A percentile compares a stretch with the other conserved stretches of the same genome.
These are phyloP conservation scores for Lactuca sativa DNA, from an alignment of 129 eudicot genomes.

Conservation along the genomic window DNA sequence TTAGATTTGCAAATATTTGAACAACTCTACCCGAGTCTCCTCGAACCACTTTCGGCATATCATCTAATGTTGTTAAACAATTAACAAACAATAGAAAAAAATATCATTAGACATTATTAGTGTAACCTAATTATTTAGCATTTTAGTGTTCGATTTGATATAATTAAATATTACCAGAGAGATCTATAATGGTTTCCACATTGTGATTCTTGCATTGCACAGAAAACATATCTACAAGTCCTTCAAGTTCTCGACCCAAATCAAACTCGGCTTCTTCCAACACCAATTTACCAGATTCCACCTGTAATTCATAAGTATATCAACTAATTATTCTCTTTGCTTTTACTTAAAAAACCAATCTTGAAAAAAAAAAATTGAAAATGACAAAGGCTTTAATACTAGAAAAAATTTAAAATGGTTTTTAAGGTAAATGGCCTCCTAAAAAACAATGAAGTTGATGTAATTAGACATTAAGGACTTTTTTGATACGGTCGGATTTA, in stretches of 20 bases:
- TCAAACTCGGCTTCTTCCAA: constrained; percentile 85
- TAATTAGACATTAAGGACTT: no score
- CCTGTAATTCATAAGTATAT: constrained; percentile 40
- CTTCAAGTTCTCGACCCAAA: constrained; percentile 94
- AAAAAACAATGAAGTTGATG: no score
- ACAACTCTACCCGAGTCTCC: constrained; percentile 96
- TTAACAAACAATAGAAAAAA: constrained; percentile 10
- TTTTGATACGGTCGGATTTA: no score
- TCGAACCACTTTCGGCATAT: constrained; percentile 70
- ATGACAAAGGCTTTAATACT: no score
- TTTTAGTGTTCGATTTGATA: constrained; percentile 1
- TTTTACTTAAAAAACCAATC: no score
- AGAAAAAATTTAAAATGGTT: no score
- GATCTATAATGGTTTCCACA: constrained; percentile 88
- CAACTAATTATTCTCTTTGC: constrained; percentile 7
- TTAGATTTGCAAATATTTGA: constrained; percentile 92
- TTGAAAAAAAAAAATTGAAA: no score
- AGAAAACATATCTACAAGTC: constrained; percentile 92
- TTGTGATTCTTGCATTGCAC: constrained; percentile 91
- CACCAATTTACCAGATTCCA: constrained; percentile 90
- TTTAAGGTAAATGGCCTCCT: no score
- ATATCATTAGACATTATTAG: constrained; percentile 22
- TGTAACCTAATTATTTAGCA: not conserved
- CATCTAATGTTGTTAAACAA: constrained; percentile 52
- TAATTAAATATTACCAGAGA: constrained; percentile 54